These are phyloP conservation scores for Candida tropicalis DNA, from an alignment of 1,139 yeast genomes.

Conservation along the genomic window DNA sequence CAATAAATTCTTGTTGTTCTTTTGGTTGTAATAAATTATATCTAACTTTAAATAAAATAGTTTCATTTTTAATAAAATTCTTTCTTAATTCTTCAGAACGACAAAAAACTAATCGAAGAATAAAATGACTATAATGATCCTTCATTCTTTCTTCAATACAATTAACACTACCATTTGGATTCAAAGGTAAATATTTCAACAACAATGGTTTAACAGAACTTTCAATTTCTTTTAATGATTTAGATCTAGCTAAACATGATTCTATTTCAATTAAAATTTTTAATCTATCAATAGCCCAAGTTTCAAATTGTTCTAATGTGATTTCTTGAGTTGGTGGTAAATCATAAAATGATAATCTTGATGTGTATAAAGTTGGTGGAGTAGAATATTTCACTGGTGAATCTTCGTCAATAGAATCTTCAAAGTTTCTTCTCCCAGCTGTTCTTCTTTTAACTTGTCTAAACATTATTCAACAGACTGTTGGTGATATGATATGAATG, in stretches of 20 bases:
- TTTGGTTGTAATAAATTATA: constrained; percentile 61
- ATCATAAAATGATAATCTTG: constrained; percentile 66
- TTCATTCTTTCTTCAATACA: constrained; percentile 64
- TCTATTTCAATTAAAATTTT: constrained; percentile 85
- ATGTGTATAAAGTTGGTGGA: constrained; percentile 15
- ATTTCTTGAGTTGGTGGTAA: constrained; percentile 81
- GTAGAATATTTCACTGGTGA: constrained; percentile 26
- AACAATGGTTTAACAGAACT: constrained; percentile 65
- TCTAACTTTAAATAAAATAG: constrained; percentile 71
- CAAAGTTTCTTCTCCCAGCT: constrained; percentile 74
- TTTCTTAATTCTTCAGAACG: constrained; percentile 83
- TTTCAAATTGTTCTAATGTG: constrained; percentile 88
- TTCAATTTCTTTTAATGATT: constrained; percentile 66
- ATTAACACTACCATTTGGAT: constrained; percentile 25
- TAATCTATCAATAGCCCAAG: constrained; percentile 93
- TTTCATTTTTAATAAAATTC: constrained; percentile 77
- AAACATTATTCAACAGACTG: constrained; percentile 60
- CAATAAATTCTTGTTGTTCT: constrained; percentile 76
- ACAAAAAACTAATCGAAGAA: constrained; percentile 85
- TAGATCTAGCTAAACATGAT: constrained; percentile 67
- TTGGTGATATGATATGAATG: background rate
- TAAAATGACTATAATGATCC: constrained; percentile 91
- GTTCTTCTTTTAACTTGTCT: constrained; percentile 76
- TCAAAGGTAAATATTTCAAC: constrained; percentile 66
- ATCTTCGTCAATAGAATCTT: constrained; percentile 37